Evolutionary conservation across 108 stramenopile genomes (phyloP), one percentile per base, ranked within the genome.

Genomic region (Parmales sp.): DNA sequence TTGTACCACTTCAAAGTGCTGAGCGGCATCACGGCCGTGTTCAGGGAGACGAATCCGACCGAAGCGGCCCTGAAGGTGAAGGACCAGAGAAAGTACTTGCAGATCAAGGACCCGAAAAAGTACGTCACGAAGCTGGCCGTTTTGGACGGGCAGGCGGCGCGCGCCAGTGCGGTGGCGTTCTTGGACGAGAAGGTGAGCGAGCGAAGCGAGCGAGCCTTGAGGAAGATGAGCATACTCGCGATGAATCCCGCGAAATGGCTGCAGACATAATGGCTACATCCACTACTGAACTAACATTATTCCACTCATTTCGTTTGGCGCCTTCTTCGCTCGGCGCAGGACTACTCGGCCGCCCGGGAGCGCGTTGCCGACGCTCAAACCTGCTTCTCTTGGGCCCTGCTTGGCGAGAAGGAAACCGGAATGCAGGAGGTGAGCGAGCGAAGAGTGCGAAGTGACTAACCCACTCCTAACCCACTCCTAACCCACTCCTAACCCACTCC

Each of bases 1-100:
- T 23, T 48, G 46, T 48, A 23, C 46, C 46, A 48, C 46, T 48
- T 48, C 46, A 48, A 48, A 23, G 46, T 48, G 46, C 46, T 48
- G 46, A 23, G 22, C 0, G 46, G 46, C 11, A 23, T 48, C 13
- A 48, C 46, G 8, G 23, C 22, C 46, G 46, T 48, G 8, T n/a
- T 23, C 8, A 48, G 46, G 46, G 46, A 48, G 3, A 48, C 23
- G 46, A 23, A n/a, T 4, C 19, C 19, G 3, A 48, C 22, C 46
- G 23, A n/a, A 2, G 46, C 46, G 8, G 46, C 22, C 3, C 19
- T n/a, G 46, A 48, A 23, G 46, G 46, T 23, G 46, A 48, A 48
- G 46, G 46, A 48, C 22, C 23, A n/a, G 46, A 48, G 46, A 23
- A 48, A n/a, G 19, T 48, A 48, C 46, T 18, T 48, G 46, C 19